Evolutionary conservation across 2,329 filamentous ascomycete genomes (phyloP).

Genomic region (Blumeria hordei): DNA sequence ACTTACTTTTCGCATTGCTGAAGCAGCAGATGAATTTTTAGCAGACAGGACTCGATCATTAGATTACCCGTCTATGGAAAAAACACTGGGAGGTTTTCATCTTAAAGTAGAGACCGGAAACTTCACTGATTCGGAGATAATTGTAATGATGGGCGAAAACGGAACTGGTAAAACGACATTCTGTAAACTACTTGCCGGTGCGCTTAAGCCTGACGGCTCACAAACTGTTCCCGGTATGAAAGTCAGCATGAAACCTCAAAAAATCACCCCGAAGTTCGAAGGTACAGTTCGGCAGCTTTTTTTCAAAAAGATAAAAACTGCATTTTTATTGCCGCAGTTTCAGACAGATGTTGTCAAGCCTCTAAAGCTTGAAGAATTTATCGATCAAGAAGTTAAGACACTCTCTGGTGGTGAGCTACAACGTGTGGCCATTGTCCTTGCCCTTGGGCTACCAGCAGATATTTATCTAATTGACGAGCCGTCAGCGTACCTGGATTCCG

Average conservation of each 20-base stretch:
- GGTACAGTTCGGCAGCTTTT: conserved; percentile 94
- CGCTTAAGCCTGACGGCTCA: conserved; percentile 67
- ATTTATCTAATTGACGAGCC: conserved; percentile 98
- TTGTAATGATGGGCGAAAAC: conserved; percentile 99
- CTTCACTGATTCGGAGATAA: conserved; percentile 95
- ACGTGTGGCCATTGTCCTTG: conserved; percentile 90
- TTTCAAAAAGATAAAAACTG: conserved; percentile 98
- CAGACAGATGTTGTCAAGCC: conserved; percentile 99
- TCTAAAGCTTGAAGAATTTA: conserved; percentile 96
- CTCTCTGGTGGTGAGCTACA: conserved; percentile 98
- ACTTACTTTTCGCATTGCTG: conserved; percentile 79
- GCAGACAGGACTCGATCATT: conserved; percentile 69
- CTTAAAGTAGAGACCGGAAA: conserved; percentile 58
- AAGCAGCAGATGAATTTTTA: conserved; percentile 71
- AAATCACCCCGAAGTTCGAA: conserved; percentile 93
- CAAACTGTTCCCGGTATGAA: conserved; percentile 73
- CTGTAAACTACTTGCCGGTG: conserved; percentile 85
- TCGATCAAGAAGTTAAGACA: conserved; percentile 98
- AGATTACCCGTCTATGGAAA: conserved; percentile 72
- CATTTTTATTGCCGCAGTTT: conserved; percentile 92
- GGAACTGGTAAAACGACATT: conserved; percentile 98
- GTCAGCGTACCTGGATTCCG: conserved; percentile 89
- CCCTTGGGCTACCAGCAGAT: conserved; percentile 86
- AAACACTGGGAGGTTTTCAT: conserved; percentile 75
- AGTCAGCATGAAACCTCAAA: conserved; percentile 98